Conservation (phyloP, 2,329 filamentous ascomycete genomes). For the Fusarium sp. region DNA sequence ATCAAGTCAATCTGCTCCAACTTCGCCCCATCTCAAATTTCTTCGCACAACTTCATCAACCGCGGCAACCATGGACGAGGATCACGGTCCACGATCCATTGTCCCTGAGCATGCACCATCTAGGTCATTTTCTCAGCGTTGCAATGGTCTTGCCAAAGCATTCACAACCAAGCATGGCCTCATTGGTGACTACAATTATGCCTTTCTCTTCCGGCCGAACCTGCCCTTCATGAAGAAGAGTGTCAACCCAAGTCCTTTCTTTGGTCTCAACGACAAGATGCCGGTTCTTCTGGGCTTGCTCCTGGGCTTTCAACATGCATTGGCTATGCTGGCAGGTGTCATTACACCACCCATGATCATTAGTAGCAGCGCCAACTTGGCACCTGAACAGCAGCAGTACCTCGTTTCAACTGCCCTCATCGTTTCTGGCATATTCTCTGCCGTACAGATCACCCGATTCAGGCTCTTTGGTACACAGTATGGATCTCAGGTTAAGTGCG, state of each 20-base stretch:
- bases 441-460: slow-evolving; percentile 80
- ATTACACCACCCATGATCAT: slow-evolving; percentile 84
- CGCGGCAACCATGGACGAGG: slow-evolving; percentile 61
- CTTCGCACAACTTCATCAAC: slow-evolving; percentile 15
- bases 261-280: slow-evolving; percentile 82
- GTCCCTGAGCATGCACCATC: slow-evolving; percentile 51
- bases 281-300: slow-evolving; percentile 77
- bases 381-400: slow-evolving; percentile 71
- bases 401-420: slow-evolving; percentile 82
- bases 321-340: slow-evolving; percentile 79
- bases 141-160: slow-evolving; percentile 47
- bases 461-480: slow-evolving; percentile 72
- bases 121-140: slow-evolving; percentile 44
- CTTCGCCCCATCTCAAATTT: slow-evolving; percentile 5
- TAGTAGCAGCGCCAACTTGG: slow-evolving; percentile 70
- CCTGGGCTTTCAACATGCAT: slow-evolving; percentile 80
- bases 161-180: slow-evolving; percentile 74
- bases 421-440: slow-evolving; percentile 77
- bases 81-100: slow-evolving; percentile 62
- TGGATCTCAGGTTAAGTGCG: slow-evolving; percentile 23
- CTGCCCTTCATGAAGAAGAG: slow-evolving; percentile 79
- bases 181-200: slow-evolving; percentile 89
- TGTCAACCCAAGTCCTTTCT: slow-evolving; percentile 71
- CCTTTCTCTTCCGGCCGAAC: slow-evolving; percentile 82
- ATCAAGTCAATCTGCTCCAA: slow-evolving; percentile 6